These are phyloP conservation scores for Tricholoma flavovirens DNA, from an alignment of 768 basidiomycete genomes.

Conservation along the genomic window DNA sequence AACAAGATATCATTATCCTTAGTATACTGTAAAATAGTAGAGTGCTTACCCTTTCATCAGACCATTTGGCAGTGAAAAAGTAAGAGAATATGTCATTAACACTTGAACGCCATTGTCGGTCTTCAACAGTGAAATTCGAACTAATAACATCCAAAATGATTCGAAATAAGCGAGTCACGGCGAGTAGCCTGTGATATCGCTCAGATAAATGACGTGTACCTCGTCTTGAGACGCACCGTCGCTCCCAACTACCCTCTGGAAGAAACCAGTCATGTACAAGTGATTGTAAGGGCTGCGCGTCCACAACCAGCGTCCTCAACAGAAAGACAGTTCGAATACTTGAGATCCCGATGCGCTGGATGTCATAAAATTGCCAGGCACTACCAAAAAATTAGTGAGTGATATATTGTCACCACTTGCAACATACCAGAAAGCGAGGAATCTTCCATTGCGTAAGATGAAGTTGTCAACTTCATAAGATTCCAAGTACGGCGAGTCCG, in stretches of 20 bases:
- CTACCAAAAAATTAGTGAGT: conserved; percentile 27
- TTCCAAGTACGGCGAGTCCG: conserved; percentile 55
- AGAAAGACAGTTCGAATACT: conserved; percentile 50
- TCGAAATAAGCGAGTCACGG: conserved; percentile 52
- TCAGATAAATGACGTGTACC: background rate
- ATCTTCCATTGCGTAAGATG: conserved; percentile 52
- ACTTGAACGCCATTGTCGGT: conserved; percentile 62
- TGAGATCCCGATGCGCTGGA: conserved; percentile 52
- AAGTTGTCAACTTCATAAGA: conserved; percentile 71
- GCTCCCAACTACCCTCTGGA: conserved; percentile 37
- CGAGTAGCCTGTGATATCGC: conserved; percentile 36
- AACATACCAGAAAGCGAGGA: conserved; percentile 56
- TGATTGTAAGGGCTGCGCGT: conserved; percentile 53
- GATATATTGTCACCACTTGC: background rate
- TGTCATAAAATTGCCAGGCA: conserved; percentile 62
- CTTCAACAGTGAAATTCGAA: conserved; percentile 55
- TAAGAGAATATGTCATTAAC: conserved; percentile 51
- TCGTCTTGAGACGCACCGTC: conserved; percentile 34
- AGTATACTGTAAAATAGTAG: background rate
- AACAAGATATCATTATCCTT: background rate
- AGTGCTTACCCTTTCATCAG: conserved; percentile 48
- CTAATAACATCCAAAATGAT: conserved; percentile 63
- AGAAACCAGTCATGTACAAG: conserved; percentile 40
- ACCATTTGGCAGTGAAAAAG: conserved; percentile 62
- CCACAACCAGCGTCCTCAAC: conserved; percentile 55